Evolutionary conservation across 2,329 filamentous ascomycete genomes (phyloP).

Genomic region (Calonectria pteridis): DNA sequence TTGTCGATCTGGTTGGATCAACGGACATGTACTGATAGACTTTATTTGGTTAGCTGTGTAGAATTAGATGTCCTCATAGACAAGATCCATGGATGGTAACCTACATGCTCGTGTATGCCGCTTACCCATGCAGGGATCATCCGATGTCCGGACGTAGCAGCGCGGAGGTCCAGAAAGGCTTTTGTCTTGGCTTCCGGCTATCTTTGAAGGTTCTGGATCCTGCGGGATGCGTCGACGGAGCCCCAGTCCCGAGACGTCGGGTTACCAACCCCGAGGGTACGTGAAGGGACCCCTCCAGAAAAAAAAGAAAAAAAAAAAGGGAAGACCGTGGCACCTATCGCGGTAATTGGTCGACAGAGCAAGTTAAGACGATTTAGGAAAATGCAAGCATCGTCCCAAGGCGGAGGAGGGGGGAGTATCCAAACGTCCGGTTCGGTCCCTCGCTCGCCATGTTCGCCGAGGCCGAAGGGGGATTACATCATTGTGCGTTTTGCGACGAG

Average conservation of each 20-base stretch:
- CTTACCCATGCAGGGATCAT: neutral
- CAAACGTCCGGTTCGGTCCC: neutral
- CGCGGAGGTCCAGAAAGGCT: neutral
- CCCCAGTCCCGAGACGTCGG: neutral
- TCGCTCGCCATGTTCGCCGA: constrained; percentile 1
- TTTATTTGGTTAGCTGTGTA: neutral
- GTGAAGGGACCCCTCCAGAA: too few relatives aligned
- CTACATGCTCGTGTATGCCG: neutral
- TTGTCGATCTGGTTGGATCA: neutral
- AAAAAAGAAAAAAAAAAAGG: neutral
- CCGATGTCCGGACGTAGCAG: neutral
- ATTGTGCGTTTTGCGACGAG: neutral
- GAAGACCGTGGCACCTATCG: neutral
- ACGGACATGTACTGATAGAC: constrained; percentile 5
- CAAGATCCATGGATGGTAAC: neutral
- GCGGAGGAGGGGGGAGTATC: too few relatives aligned
- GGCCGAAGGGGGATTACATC: constrained; percentile 1
- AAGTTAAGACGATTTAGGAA: neutral
- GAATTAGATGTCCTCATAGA: constrained; percentile 11
- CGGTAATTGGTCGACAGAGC: neutral
- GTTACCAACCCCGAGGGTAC: neutral
- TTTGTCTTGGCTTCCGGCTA: neutral
- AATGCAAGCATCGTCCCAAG: neutral
- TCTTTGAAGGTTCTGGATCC: neutral
- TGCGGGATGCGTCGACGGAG: neutral